Conservation (phyloP, 2,329 filamentous ascomycete species). For the Elsinoe australis region DNA sequence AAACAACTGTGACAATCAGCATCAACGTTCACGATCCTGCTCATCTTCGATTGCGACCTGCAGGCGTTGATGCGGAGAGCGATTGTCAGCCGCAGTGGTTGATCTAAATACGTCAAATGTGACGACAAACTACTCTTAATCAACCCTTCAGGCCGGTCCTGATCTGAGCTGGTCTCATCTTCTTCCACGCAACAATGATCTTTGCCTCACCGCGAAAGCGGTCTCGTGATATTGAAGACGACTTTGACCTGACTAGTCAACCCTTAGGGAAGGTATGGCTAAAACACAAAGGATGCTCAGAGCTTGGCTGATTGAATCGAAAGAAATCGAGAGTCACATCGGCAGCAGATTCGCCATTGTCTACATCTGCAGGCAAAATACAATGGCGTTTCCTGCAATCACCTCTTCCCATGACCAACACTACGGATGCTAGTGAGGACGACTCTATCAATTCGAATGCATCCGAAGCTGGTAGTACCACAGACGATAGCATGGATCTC, state of each 20-base stretch:
- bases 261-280: constrained; percentile 9
- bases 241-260: constrained; percentile 10
- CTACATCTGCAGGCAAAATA: neutral
- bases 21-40: neutral
- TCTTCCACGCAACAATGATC: constrained; percentile 12
- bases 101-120: constrained; percentile 15
- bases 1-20: neutral
- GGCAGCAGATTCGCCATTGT: constrained; percentile 3
- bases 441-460: constrained; percentile 15
- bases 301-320: neutral
- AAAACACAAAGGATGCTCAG: too few species aligned
- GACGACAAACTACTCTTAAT: neutral
- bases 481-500: constrained; percentile 20
- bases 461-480: constrained; percentile 17
- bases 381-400: constrained; percentile 11
- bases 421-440: neutral
- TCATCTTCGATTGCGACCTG: neutral
- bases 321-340: constrained; percentile 1
- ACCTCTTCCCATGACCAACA: neutral
- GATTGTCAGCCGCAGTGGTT: neutral
- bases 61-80: neutral
- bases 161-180: constrained; percentile 15
- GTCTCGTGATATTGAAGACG: constrained; percentile 15
- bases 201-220: constrained; percentile 8
- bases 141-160: constrained; percentile 14